These are phyloP conservation scores for Aspergillus awamori DNA, from an alignment of 2,329 filamentous ascomycete species.

Conservation along the genomic window DNA sequence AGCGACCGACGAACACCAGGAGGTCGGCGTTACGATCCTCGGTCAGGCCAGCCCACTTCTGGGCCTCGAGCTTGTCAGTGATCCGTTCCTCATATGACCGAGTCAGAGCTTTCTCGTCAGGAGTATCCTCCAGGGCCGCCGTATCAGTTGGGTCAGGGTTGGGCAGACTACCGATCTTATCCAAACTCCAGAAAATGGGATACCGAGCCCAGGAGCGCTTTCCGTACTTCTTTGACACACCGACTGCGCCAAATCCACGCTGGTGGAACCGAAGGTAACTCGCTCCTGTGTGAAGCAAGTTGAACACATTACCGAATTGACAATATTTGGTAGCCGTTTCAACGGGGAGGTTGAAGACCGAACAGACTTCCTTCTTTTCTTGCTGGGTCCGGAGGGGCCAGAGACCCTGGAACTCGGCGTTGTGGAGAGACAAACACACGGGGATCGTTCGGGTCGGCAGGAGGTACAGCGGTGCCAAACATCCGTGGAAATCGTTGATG, in stretches of 20 bases:
- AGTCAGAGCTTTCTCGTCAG: constrained; percentile 58
- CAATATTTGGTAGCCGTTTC: constrained; percentile 62
- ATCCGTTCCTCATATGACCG: constrained; percentile 50
- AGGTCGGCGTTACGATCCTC: constrained; percentile 63
- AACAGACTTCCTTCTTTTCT: constrained; percentile 64
- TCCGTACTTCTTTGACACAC: constrained; percentile 69
- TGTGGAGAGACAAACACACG: constrained; percentile 65
- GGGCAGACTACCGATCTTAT: constrained; percentile 62
- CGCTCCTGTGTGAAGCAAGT: constrained; percentile 65
- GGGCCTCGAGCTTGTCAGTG: constrained; percentile 61
- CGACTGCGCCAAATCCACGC: constrained; percentile 67
- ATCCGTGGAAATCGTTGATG: constrained; percentile 67
- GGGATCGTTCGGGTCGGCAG: constrained; percentile 61
- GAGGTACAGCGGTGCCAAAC: constrained; percentile 64
- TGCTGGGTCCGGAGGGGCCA: constrained; percentile 66
- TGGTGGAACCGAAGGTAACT: constrained; percentile 68
- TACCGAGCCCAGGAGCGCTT: constrained; percentile 67
- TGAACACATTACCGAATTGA: constrained; percentile 69
- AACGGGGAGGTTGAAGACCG: constrained; percentile 62
- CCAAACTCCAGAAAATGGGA: constrained; percentile 68
- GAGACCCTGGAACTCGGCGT: constrained; percentile 68
- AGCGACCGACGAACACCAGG: constrained; percentile 68
- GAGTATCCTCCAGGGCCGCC: constrained; percentile 42
- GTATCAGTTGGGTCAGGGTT: constrained; percentile 65
- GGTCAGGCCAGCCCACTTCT: constrained; percentile 68